phyloP scores from a whole-genome alignment of 192 early-diverging fungal genomes.

The Umbelopsis isabellina region DNA sequence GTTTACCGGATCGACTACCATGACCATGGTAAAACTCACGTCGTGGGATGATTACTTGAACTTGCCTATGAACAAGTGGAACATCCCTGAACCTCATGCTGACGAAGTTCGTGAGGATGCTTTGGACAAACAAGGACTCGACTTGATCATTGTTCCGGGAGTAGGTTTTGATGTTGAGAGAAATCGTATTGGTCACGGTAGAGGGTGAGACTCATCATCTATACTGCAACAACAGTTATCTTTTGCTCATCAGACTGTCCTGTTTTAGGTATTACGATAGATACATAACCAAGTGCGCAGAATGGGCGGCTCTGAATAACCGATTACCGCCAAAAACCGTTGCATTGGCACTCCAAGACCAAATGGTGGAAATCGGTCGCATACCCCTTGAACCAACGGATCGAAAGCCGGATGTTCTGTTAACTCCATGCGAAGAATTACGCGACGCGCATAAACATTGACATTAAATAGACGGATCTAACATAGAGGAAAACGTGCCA shows the following conservation, averaged over 20 bases:
- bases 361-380: constrained; percentile 38
- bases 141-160: constrained; percentile 66
- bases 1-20: constrained; percentile 45
- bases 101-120: constrained; percentile 57
- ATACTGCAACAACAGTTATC: not conserved
- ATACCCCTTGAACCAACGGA: constrained; percentile 41
- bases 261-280: constrained; percentile 60
- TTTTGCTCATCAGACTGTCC: too few species aligned
- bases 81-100: constrained; percentile 64
- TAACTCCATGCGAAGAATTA: constrained; percentile 23
- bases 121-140: constrained; percentile 55
- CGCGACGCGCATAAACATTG: not conserved
- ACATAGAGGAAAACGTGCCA: too few species aligned
- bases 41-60: constrained; percentile 61
- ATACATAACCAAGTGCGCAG: constrained; percentile 46
- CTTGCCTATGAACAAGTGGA: constrained; percentile 67
- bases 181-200: constrained; percentile 66
- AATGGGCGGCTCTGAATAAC: constrained; percentile 31
- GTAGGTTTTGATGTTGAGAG: constrained; percentile 60
- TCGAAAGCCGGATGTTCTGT: constrained; percentile 28
- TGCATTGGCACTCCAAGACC: constrained; percentile 48
- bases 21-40: constrained; percentile 71
- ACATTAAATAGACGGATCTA: too few species aligned
- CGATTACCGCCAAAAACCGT: constrained; percentile 41
- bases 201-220: constrained; percentile 45